These are phyloP conservation scores for Phyllosticta capitalensis DNA, from an alignment of 2,329 filamentous ascomycete genomes.

Conservation along the genomic window DNA sequence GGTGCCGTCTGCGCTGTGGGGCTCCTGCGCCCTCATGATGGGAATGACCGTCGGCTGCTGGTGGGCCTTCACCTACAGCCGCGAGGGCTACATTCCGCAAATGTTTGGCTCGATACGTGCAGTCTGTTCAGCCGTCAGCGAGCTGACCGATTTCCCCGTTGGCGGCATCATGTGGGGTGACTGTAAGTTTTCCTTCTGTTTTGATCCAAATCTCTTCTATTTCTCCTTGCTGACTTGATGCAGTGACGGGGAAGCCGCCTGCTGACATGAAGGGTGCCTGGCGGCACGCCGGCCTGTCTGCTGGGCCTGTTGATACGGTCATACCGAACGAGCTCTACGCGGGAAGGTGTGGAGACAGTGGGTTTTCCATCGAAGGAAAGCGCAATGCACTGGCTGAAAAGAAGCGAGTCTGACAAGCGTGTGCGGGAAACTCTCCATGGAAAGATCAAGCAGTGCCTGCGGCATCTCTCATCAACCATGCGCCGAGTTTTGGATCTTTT, in stretches of 20 bases:
- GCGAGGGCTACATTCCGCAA: slow-evolving; percentile 25
- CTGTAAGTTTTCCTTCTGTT: neutral
- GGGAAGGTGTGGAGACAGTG: neutral
- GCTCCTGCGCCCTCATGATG: slow-evolving; percentile 20
- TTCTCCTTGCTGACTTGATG: neutral
- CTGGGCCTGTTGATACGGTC: slow-evolving; percentile 19
- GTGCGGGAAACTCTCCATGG: neutral
- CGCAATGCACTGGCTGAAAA: neutral
- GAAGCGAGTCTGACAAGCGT: neutral
- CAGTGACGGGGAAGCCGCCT: slow-evolving; percentile 12
- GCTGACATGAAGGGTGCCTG: slow-evolving; percentile 20
- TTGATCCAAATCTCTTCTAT: neutral
- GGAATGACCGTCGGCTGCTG: slow-evolving; percentile 23
- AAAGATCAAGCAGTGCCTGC: too few relatives aligned
- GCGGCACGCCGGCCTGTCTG: slow-evolving; percentile 21
- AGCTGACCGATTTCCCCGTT: slow-evolving; percentile 21
- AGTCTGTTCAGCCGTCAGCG: slow-evolving; percentile 20
- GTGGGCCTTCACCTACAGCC: slow-evolving; percentile 23
- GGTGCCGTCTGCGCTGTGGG: slow-evolving; percentile 19
- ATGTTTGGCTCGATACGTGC: slow-evolving; percentile 25
- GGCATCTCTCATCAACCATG: too few relatives aligned
- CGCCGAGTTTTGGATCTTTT: too few relatives aligned
- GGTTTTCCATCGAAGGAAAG: neutral
- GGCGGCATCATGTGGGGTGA: slow-evolving; percentile 10
- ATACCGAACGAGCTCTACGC: slow-evolving; percentile 23